phyloP scores from a whole-genome alignment of 495 filamentous ascomycete species.

The Aspergillus bridgeri region DNA sequence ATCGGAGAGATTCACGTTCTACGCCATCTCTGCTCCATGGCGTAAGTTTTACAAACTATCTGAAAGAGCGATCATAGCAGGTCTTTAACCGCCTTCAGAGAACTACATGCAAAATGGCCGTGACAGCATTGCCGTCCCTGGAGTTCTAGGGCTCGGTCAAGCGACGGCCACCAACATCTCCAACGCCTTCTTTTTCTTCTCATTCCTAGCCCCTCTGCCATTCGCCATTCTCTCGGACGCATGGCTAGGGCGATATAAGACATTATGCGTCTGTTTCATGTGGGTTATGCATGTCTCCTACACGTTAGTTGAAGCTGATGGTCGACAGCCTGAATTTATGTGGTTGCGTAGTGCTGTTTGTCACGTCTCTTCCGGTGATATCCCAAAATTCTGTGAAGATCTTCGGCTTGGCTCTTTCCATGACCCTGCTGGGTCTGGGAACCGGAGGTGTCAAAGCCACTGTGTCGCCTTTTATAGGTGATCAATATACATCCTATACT shows the following conservation, averaged over 20 bases:
- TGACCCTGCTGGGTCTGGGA: background rate
- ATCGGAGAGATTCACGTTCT: constrained; percentile 1
- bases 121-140: background rate
- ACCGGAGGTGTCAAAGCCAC: background rate
- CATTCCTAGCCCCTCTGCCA: background rate
- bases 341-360: background rate
- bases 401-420: background rate
- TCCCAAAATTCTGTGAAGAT: background rate
- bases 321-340: background rate
- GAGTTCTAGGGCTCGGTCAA: background rate
- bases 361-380: background rate
- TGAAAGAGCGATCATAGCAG: background rate
- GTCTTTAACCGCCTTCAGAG: background rate
- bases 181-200: constrained; percentile 2
- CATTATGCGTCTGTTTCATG: background rate
- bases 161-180: background rate
- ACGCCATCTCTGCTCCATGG: background rate
- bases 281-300: background rate
- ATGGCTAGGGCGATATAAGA: constrained; percentile 1
- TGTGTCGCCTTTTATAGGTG: background rate
- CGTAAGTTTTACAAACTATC: background rate
- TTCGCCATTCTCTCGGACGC: background rate
- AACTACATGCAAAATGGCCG: constrained; percentile 2
- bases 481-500: background rate
- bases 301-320: background rate